A percentile compares a stretch with the other conserved stretches of the same genome.
phyloP scores from a whole-genome alignment of 495 filamentous ascomycete genomes.

The Glonium stellatum region DNA sequence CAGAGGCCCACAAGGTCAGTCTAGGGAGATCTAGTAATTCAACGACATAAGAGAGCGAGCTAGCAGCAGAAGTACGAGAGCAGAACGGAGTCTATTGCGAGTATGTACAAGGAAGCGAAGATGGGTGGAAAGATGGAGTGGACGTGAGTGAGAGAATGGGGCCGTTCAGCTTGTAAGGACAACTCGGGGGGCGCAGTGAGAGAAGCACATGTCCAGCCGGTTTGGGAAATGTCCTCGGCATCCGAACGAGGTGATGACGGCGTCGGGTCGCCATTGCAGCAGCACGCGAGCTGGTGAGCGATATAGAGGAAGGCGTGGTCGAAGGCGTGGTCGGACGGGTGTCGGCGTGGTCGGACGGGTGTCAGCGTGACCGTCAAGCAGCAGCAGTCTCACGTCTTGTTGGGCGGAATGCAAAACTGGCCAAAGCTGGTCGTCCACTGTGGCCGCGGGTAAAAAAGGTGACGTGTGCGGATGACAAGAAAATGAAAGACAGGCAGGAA shows the following conservation, averaged over 20 bases:
- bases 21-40: not conserved
- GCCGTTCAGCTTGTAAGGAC: not conserved
- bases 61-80: not conserved
- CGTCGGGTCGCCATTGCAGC: not conserved
- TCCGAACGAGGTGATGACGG: not conserved
- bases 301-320: not conserved
- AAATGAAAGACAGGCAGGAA: not conserved
- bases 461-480: slow-evolving; percentile 6
- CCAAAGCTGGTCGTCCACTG: too few species aligned
- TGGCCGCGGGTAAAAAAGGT: not conserved
- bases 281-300: not conserved
- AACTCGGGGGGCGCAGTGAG: not conserved
- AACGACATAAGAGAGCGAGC: slow-evolving; percentile 1
- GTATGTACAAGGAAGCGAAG: slow-evolving; percentile 1
- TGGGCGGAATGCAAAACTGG: not conserved
- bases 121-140: too few species aligned
- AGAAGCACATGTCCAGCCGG: not conserved
- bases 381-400: not conserved
- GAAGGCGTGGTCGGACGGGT: too few species aligned
- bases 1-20: too few species aligned
- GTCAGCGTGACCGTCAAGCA: not conserved
- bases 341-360: not conserved
- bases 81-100: not conserved
- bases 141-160: not conserved
- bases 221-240: not conserved